phyloP scores from a whole-genome alignment of 2,329 filamentous ascomycete species.

The Sporothrix curviconia region DNA sequence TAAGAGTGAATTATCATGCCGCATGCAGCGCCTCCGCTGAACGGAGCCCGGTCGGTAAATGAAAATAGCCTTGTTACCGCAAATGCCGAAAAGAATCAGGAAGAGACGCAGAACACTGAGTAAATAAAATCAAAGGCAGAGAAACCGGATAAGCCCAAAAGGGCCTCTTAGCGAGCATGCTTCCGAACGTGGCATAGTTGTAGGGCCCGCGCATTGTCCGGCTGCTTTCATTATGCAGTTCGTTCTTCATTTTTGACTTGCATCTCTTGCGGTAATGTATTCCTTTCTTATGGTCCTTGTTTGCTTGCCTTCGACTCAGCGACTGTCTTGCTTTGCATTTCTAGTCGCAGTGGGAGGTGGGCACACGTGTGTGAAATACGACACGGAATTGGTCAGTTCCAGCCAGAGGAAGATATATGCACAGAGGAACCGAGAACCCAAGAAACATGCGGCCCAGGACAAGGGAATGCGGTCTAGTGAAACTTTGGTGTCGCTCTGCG shows the following conservation, averaged over 20 bases:
- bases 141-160: not conserved
- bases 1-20: not conserved
- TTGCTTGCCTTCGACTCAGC: not conserved
- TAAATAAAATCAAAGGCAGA: not conserved
- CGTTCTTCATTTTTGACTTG: not conserved
- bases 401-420: no score
- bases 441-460: not conserved
- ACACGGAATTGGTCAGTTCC: not conserved
- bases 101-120: not conserved
- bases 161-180: not conserved
- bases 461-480: no score
- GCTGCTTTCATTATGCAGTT: no score
- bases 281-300: not conserved
- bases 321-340: not conserved
- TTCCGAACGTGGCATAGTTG: not conserved
- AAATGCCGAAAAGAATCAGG: not conserved
- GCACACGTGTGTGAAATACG: slow-evolving; percentile 2
- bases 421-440: not conserved
- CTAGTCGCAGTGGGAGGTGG: not conserved
- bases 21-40: not conserved
- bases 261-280: not conserved
- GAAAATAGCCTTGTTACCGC: no score
- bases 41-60: not conserved
- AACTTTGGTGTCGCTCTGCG: no score
- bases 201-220: no score